Conservation (phyloP, 306 rosid species). For the Dicorynia guianensis region DNA sequence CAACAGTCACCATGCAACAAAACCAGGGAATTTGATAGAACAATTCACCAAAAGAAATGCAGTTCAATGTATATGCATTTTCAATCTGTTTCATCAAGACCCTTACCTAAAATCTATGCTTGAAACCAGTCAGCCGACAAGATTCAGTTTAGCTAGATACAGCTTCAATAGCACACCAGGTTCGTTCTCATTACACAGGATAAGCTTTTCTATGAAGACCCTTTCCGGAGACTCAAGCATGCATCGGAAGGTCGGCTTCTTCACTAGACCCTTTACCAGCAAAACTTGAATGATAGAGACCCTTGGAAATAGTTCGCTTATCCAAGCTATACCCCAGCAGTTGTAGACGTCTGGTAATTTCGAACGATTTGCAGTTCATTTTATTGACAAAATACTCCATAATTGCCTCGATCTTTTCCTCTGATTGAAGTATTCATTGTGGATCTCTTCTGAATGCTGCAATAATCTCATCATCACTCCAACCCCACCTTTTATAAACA, state of each 20-base stretch:
- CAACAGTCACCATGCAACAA: neutral
- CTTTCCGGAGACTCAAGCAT: constrained; percentile 1
- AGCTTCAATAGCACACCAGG: neutral
- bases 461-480: constrained; percentile 32
- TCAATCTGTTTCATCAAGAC: too few species aligned
- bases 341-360: neutral
- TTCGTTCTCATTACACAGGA: constrained; percentile 11
- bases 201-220: constrained; percentile 32
- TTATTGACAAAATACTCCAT: constrained; percentile 45
- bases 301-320: constrained; percentile 44
- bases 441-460: constrained; percentile 38
- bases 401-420: constrained; percentile 32
- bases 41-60: neutral
- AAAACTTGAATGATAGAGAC: constrained; percentile 42
- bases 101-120: neutral
- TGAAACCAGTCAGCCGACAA: neutral
- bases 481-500: constrained; percentile 42
- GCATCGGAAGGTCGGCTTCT: neutral
- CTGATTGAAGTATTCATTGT: constrained; percentile 33
- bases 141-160: neutral
- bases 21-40: neutral
- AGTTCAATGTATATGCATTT: too few species aligned
- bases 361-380: constrained; percentile 34
- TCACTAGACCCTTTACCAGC: constrained; percentile 34
- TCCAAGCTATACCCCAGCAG: constrained; percentile 38